These are phyloP conservation scores for Botrytis aclada DNA, from an alignment of 2,329 filamentous ascomycete species.

Conservation along the genomic window DNA sequence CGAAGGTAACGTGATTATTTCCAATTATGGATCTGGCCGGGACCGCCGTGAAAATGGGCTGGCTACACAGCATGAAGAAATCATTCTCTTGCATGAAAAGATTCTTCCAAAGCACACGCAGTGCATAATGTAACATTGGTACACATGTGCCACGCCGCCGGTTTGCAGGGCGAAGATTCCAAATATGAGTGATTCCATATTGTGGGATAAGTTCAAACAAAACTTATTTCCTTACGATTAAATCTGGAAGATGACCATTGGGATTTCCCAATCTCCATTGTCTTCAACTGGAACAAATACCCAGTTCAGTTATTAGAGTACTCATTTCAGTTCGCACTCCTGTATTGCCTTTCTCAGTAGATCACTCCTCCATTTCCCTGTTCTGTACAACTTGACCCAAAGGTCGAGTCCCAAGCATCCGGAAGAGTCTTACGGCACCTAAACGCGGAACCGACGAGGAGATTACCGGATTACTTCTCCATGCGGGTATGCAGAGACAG, in stretches of 20 bases:
- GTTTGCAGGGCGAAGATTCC: neutral
- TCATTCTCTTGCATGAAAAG: constrained; percentile 12
- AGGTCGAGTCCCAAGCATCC: constrained; percentile 7
- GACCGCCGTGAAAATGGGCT: constrained; percentile 11
- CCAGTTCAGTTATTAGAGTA: neutral
- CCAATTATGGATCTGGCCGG: constrained; percentile 10
- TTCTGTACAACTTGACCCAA: neutral
- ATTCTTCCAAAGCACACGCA: constrained; percentile 4
- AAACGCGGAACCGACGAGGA: neutral
- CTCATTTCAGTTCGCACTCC: neutral
- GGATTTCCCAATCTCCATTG: neutral
- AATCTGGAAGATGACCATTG: neutral
- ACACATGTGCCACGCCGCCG: neutral
- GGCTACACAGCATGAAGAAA: constrained; percentile 6
- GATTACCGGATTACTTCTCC: neutral
- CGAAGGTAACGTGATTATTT: neutral
- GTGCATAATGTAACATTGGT: neutral
- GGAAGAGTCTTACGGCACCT: neutral
- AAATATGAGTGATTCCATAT: neutral
- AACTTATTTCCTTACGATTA: neutral
- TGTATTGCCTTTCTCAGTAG: neutral
- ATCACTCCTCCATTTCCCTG: neutral
- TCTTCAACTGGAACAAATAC: neutral
- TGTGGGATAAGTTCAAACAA: neutral
- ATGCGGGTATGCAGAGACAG: neutral